phyloP scores from a whole-genome alignment of 2,329 filamentous ascomycete genomes.

The Paramyrothecium sp. region DNA sequence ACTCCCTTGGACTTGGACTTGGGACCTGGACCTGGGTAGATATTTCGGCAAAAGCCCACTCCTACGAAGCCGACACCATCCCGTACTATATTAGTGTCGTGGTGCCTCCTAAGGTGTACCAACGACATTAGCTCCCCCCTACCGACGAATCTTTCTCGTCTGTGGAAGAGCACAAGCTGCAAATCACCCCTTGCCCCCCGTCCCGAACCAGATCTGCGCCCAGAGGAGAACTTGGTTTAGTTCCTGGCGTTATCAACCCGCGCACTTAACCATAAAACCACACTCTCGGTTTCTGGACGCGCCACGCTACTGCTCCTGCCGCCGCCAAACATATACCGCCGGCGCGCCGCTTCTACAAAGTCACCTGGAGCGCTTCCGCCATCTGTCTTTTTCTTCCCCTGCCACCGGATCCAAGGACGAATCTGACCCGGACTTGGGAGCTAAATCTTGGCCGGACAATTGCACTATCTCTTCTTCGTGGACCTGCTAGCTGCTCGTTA shows the following conservation, averaged over 20 bases:
- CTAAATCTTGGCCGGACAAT: slow-evolving; percentile 26
- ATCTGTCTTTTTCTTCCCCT: slow-evolving; percentile 19
- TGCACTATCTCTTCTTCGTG: slow-evolving; percentile 10
- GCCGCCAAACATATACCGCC: slow-evolving; percentile 33
- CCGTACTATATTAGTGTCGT: slow-evolving; percentile 39
- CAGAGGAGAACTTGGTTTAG: slow-evolving; percentile 26
- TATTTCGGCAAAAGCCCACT: slow-evolving; percentile 27
- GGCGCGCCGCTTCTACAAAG: slow-evolving; percentile 30
- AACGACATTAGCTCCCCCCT: slow-evolving; percentile 17
- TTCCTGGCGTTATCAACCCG: slow-evolving; percentile 25
- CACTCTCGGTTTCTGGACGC: slow-evolving; percentile 17
- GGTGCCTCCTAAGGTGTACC: slow-evolving; percentile 33
- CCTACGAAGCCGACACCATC: slow-evolving; percentile 27
- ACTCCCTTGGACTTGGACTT: slow-evolving; percentile 32
- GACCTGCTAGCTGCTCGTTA: slow-evolving; percentile 9
- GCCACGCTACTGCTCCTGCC: slow-evolving; percentile 31
- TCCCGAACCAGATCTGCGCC: slow-evolving; percentile 26
- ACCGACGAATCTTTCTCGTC: slow-evolving; percentile 17
- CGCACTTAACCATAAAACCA: slow-evolving; percentile 26
- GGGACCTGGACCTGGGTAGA: slow-evolving; percentile 27
- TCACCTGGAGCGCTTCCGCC: slow-evolving; percentile 22
- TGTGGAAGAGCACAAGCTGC: slow-evolving; percentile 26
- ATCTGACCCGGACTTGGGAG: slow-evolving; percentile 29
- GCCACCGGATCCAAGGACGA: slow-evolving; percentile 21
- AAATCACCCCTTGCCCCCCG: slow-evolving; percentile 23